phyloP scores from a whole-genome alignment of 345 rosid genomes.

The Carallia brachiata region DNA sequence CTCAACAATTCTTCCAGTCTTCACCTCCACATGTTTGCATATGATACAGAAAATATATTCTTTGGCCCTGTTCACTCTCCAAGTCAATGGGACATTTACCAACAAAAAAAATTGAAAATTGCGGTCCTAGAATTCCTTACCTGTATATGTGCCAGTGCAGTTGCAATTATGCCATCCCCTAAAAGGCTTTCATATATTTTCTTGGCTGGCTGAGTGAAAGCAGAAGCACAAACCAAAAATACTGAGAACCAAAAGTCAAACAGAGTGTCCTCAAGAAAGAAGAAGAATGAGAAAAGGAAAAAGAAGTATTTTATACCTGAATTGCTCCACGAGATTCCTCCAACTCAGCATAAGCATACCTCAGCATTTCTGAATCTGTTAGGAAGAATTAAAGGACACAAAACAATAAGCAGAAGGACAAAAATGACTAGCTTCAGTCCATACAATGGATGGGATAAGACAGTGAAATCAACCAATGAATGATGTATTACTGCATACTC shows the following conservation, averaged over 20 bases:
- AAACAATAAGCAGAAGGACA: not conserved
- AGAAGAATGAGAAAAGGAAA: not conserved
- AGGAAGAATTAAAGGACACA: not conserved
- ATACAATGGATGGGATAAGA: not conserved
- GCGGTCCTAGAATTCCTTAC: constrained; percentile 36
- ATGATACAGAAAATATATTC: not conserved
- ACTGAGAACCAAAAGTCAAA: constrained; percentile 10
- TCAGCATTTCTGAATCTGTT: constrained; percentile 79
- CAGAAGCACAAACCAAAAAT: constrained; percentile 20
- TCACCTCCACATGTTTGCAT: not conserved
- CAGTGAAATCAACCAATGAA: not conserved
- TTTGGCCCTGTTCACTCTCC: not conserved
- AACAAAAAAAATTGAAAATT: not conserved
- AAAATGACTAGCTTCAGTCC: not conserved
- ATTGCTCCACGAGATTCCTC: constrained; percentile 93
- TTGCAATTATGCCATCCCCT: constrained; percentile 50
- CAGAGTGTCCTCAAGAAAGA: not conserved
- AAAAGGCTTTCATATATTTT: constrained; percentile 73
- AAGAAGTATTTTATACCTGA: constrained; percentile 39
- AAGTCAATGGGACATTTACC: not conserved
- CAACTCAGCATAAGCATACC: constrained; percentile 92
- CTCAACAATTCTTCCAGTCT: not conserved
- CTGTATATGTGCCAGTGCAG: constrained; percentile 83
- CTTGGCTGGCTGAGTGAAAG: constrained; percentile 72
- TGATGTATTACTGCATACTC: too few species aligned